Conservation (phyloP, 2,329 filamentous ascomycete species). For the Sporothrix curviconia region DNA sequence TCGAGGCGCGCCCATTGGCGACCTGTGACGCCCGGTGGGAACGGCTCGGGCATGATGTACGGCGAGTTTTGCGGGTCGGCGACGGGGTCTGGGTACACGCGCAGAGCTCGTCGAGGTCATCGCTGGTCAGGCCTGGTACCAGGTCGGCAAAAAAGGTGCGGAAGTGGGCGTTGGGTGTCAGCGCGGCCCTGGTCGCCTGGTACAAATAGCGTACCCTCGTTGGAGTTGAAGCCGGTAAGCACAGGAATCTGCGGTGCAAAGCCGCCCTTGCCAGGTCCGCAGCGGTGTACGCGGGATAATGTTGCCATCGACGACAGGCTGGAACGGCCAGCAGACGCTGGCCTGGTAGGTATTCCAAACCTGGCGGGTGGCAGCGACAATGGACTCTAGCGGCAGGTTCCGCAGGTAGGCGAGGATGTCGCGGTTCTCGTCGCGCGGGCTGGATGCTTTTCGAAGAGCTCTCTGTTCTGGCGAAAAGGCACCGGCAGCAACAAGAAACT, state of each 20-base stretch:
- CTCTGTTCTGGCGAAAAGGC: slow-evolving; percentile 26
- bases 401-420: slow-evolving; percentile 47
- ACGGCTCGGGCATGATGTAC: slow-evolving; percentile 30
- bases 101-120: slow-evolving; percentile 50
- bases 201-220: slow-evolving; percentile 63
- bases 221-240: slow-evolving; percentile 63
- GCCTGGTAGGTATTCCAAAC: slow-evolving; percentile 40
- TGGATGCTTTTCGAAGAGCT: background rate
- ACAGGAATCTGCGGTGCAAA: slow-evolving; percentile 46
- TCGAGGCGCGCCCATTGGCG: slow-evolving; percentile 52
- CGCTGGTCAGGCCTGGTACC: slow-evolving; percentile 47
- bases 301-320: slow-evolving; percentile 58
- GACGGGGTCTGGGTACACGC: slow-evolving; percentile 56
- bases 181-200: slow-evolving; percentile 33
- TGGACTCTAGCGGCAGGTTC: slow-evolving; percentile 31
- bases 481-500: slow-evolving; percentile 46
- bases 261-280: slow-evolving; percentile 48
- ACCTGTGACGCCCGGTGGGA: slow-evolving; percentile 34
- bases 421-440: slow-evolving; percentile 32
- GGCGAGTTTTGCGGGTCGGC: slow-evolving; percentile 17
- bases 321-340: slow-evolving; percentile 56
- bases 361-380: slow-evolving; percentile 35
- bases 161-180: slow-evolving; percentile 45
- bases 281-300: slow-evolving; percentile 53
- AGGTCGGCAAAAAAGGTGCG: slow-evolving; percentile 54